A percentile compares a stretch with the other conserved stretches of the same genome.
Conservation (phyloP, 2,329 filamentous ascomycete species). For the Aspergillus versicolor region DNA sequence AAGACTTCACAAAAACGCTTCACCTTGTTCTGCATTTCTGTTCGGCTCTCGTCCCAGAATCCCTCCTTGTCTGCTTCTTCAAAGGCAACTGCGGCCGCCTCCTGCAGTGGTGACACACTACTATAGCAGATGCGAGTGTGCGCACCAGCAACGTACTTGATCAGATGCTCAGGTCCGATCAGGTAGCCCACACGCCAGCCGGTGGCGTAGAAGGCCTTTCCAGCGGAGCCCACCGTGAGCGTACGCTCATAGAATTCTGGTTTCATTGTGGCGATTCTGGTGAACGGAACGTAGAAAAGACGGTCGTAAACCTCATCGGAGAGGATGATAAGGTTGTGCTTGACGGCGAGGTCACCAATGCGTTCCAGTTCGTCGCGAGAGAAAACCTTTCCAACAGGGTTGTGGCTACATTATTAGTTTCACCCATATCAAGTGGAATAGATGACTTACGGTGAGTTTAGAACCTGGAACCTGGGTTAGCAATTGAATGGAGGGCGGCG, state of each 20-base stretch:
- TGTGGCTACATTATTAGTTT: slow-evolving; percentile 56
- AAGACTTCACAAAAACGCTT: slow-evolving; percentile 80
- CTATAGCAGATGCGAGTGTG: slow-evolving; percentile 97
- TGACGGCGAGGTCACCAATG: slow-evolving; percentile 85
- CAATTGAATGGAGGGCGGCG: background rate
- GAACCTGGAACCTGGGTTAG: slow-evolving; percentile 32
- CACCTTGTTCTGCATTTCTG: slow-evolving; percentile 88
- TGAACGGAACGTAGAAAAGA: slow-evolving; percentile 93
- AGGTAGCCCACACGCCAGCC: slow-evolving; percentile 97
- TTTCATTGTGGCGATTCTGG: slow-evolving; percentile 83
- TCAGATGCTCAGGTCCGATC: slow-evolving; percentile 82
- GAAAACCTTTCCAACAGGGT: slow-evolving; percentile 95
- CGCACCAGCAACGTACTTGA: slow-evolving; percentile 87
- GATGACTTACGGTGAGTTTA: slow-evolving; percentile 50
- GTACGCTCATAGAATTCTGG: slow-evolving; percentile 86
- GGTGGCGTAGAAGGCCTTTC: slow-evolving; percentile 98
- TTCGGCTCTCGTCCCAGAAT: slow-evolving; percentile 83
- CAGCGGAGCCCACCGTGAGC: slow-evolving; percentile 89
- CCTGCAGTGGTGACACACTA: slow-evolving; percentile 88
- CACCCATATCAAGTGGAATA: background rate
- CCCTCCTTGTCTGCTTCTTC: slow-evolving; percentile 80
- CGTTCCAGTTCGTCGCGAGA: slow-evolving; percentile 76
- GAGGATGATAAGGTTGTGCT: slow-evolving; percentile 90
- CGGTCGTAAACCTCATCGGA: slow-evolving; percentile 93
- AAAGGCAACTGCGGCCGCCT: slow-evolving; percentile 90